phyloP scores from a whole-genome alignment of 306 rosid genomes.

The Hippophae gyantsensis region DNA sequence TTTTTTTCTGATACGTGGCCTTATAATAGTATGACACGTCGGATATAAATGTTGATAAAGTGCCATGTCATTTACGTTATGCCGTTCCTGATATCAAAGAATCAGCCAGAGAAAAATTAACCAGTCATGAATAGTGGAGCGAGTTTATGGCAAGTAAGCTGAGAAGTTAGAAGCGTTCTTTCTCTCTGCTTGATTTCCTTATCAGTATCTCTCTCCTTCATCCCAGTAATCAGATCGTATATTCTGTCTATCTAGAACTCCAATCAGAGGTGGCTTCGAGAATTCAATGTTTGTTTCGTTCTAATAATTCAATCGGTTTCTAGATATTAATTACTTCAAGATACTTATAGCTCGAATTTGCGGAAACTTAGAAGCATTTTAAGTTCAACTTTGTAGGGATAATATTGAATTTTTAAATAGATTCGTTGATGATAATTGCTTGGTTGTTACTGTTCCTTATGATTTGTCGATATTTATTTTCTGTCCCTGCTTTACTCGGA shows the following conservation, averaged over 20 bases:
- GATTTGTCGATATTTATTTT: background rate
- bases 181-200: constrained; percentile 6
- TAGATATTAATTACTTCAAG: background rate
- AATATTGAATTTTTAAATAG: background rate
- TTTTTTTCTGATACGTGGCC: constrained; percentile 2
- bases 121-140: constrained; percentile 18
- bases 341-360: constrained; percentile 1
- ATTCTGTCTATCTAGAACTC: constrained; percentile 4
- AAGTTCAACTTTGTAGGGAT: background rate
- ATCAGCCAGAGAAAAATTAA: constrained; percentile 7
- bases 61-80: constrained; percentile 19
- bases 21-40: constrained; percentile 14
- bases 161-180: background rate
- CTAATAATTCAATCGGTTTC: constrained; percentile 4
- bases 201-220: background rate
- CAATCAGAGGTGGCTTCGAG: constrained; percentile 10
- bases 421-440: background rate
- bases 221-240: constrained; percentile 23
- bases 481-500: background rate
- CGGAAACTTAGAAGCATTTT: background rate
- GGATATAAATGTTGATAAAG: background rate
- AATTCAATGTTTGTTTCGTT: constrained; percentile 4
- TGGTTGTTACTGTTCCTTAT: background rate
- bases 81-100: background rate
- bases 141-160: constrained; percentile 1